These are phyloP conservation scores for Phalaenopsis equestris DNA, from an alignment of 106 monocot genomes.

Conservation along the genomic window DNA sequence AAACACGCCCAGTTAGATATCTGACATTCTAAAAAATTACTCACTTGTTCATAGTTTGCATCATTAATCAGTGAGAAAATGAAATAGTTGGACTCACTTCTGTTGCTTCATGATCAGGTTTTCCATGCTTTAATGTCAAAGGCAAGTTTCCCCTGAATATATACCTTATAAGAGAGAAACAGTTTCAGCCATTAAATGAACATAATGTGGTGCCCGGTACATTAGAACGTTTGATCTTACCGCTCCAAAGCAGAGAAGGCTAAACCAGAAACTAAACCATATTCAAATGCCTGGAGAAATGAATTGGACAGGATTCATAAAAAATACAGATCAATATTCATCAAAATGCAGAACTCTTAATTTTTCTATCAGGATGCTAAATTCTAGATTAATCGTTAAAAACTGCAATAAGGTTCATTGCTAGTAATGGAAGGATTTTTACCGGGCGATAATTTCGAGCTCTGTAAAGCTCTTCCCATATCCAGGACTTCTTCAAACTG, in stretches of 20 bases:
- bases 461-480: constrained; percentile 85
- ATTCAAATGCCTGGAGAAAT: constrained; percentile 70
- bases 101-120: constrained; percentile 94
- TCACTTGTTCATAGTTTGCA: background rate
- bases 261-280: constrained; percentile 88
- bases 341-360: background rate
- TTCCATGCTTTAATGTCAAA: constrained; percentile 82
- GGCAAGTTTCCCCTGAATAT: constrained; percentile 55
- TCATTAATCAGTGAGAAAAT: background rate
- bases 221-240: constrained; percentile 28
- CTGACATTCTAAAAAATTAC: background rate
- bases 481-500: constrained; percentile 81
- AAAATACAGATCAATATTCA: background rate
- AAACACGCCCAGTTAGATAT: background rate
- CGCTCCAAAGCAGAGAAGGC: constrained; percentile 80
- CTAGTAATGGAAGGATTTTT: constrained; percentile 4
- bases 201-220: background rate
- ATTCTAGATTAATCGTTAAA: background rate
- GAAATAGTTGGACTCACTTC: constrained; percentile 37
- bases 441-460: constrained; percentile 93
- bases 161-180: constrained; percentile 33
- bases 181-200: constrained; percentile 9
- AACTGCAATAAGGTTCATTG: background rate
- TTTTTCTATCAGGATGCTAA: background rate
- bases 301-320: background rate